phyloP scores from a whole-genome alignment of 2,329 filamentous ascomycete genomes.

The Colletotrichum simmondsii region DNA sequence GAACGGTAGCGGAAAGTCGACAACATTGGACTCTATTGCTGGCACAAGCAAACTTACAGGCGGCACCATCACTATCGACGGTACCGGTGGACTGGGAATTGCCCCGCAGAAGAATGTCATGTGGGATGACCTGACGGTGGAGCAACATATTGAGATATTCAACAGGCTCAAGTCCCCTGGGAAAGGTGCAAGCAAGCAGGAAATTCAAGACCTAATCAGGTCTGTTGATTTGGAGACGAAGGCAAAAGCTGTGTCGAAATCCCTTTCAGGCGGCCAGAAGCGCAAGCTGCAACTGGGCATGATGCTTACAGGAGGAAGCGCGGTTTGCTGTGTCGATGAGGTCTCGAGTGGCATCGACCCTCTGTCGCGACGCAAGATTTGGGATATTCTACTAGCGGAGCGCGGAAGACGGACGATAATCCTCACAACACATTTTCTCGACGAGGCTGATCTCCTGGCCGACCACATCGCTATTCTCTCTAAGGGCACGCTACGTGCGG shows the following conservation, averaged over 20 bases:
- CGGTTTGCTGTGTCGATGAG: conserved; percentile 91
- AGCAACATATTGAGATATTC: conserved; percentile 87
- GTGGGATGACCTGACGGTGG: conserved; percentile 88
- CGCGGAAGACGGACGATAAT: conserved; percentile 85
- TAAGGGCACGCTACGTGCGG: conserved; percentile 82
- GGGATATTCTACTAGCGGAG: conserved; percentile 91
- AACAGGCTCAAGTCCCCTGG: conserved; percentile 79
- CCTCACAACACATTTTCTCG: conserved; percentile 91
- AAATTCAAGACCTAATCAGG: conserved; percentile 72
- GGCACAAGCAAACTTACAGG: conserved; percentile 82
- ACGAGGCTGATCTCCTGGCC: conserved; percentile 89
- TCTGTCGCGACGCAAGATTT: conserved; percentile 86
- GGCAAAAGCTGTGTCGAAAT: conserved; percentile 76
- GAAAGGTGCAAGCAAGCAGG: conserved; percentile 63
- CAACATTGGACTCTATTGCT: conserved; percentile 87
- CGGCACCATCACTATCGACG: conserved; percentile 82
- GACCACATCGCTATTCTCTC: conserved; percentile 91
- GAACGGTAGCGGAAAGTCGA: conserved; percentile 92
- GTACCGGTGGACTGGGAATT: conserved; percentile 82
- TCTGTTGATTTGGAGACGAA: conserved; percentile 83
- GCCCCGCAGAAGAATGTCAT: conserved; percentile 95
- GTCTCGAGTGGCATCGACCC: conserved; percentile 91
- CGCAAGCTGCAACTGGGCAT: conserved; percentile 91
- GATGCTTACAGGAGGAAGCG: conserved; percentile 93
- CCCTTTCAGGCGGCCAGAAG: conserved; percentile 91